These are phyloP conservation scores for Trichoderma orchidacearum DNA, from an alignment of 495 filamentous ascomycete species.

Conservation along the genomic window DNA sequence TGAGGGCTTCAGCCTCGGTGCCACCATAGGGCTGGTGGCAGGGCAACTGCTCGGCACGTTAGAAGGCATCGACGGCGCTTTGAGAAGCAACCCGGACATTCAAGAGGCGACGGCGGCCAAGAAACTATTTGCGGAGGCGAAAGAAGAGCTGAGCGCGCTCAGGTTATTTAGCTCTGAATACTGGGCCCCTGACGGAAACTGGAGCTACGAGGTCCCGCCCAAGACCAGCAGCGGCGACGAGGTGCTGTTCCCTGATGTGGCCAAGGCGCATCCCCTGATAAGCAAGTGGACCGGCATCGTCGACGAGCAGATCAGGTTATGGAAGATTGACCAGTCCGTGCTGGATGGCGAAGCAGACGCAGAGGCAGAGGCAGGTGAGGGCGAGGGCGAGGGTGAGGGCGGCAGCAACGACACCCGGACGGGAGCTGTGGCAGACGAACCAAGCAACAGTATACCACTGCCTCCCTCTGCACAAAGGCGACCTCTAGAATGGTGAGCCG, in stretches of 20 bases:
- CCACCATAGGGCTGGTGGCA: constrained; percentile 55
- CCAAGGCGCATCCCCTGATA: constrained; percentile 44
- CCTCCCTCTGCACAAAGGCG: not conserved
- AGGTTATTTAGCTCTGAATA: constrained; percentile 48
- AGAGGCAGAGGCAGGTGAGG: no score
- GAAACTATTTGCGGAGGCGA: constrained; percentile 35
- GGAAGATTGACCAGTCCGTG: constrained; percentile 25
- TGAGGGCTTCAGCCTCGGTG: constrained; percentile 70
- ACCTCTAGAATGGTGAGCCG: not conserved
- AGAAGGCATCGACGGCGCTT: constrained; percentile 43
- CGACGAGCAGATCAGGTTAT: constrained; percentile 23
- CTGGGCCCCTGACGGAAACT: constrained; percentile 47
- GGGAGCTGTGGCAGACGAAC: not conserved
- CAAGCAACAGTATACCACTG: not conserved
- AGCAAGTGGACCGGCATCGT: constrained; percentile 37
- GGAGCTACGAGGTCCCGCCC: constrained; percentile 41
- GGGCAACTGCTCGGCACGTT: constrained; percentile 60
- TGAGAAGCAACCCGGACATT: constrained; percentile 6
- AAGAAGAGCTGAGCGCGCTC: constrained; percentile 44
- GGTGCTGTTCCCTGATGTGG: constrained; percentile 37
- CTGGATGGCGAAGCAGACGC: not conserved
- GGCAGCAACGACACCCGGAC: no score
- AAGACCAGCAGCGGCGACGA: constrained; percentile 12
- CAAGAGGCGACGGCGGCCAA: constrained; percentile 12
- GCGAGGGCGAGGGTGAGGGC: not conserved